phyloP scores from a whole-genome alignment of 164 flowering plant genomes.

The Dillenia turbinata region DNA sequence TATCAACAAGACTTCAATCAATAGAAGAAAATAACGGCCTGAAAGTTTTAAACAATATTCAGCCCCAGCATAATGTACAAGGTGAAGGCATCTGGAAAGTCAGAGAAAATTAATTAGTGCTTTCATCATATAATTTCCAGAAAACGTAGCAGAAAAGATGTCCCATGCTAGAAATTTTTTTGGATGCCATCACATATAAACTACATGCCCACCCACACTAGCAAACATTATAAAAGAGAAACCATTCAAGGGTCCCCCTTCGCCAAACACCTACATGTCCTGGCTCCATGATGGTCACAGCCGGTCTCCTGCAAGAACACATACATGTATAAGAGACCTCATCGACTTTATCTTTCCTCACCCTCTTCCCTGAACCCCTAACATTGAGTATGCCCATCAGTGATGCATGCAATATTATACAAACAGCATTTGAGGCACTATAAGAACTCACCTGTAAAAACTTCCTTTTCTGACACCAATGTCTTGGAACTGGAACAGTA shows the following conservation, averaged over 20 bases:
- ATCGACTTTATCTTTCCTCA: constrained; percentile 52
- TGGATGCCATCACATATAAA: constrained; percentile 11
- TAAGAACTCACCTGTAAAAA: constrained; percentile 76
- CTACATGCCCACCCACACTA: constrained; percentile 60
- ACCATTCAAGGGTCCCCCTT: constrained; percentile 50
- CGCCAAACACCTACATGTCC: constrained; percentile 65
- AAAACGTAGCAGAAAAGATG: constrained; percentile 9
- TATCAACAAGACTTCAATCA: constrained; percentile 4
- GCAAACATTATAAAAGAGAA: constrained; percentile 32
- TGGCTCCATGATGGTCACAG: constrained; percentile 83
- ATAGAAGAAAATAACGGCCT: constrained; percentile 14
- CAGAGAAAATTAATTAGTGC: constrained; percentile 26
- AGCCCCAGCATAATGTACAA: constrained; percentile 24
- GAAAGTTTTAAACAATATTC: constrained; percentile 23
- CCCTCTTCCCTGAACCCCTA: constrained; percentile 41
- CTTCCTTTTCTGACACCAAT: constrained; percentile 97
- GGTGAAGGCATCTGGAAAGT: constrained; percentile 25
- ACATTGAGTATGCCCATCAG: constrained; percentile 21
- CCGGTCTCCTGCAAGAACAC: constrained; percentile 99
- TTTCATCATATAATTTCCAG: constrained; percentile 14
- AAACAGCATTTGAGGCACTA: constrained; percentile 3
- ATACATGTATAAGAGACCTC: constrained; percentile 90
- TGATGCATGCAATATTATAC: constrained; percentile 25
- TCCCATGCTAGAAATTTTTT: constrained; percentile 7
- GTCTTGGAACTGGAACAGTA: constrained; percentile 98